Evolutionary conservation across 2,329 filamentous ascomycete species (phyloP), one percentile per base, ranked within the genome.

Genomic region (Aureobasidium sp.): DNA sequence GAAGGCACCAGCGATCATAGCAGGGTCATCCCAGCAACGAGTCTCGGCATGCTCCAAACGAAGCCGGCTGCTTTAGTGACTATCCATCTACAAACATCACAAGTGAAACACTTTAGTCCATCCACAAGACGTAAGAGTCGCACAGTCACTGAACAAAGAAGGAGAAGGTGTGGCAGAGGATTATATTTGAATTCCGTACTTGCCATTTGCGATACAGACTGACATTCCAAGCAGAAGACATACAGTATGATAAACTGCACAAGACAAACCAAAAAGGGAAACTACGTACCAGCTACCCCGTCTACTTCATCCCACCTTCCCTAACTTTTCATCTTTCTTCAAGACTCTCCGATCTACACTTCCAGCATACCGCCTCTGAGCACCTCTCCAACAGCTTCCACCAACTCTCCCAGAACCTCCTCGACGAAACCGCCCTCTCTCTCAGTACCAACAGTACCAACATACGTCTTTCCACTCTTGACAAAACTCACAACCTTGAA

Each of bases 401-500:
- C 68, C 61, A 86, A 67, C 13, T 76, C 76, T 49, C 74, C 72
- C 1, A 83, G 83, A 54, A 83, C 78, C 0, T 70, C 74, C 11
- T 73, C 45, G 0, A 63, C 75, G 81, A 83, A 85, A 52, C 78
- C 37, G 1, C 2, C 32, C 8, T 62, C 47, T 0, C 49, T 80
- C 69, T 82, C 74, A 65, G 84, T 81, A 2, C 83, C 85, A 25
- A 86, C 82, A 68, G 86, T 78, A 74, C 86, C 84, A 57, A 86
- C 73, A 52, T 78, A 80, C 69, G 82, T 71, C 69, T 71, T 73
- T 63, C 79, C 81, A 5, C 78, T 81, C 54, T 74, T 77, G 36
- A 79, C 78, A 72, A 81, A 88, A 27, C 78, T 83, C 76, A 87
- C 83, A 44, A 86, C 77, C 75, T 86, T 85, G 76, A 83, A 85